Conservation (phyloP, 2,329 filamentous ascomycete species). For the Claviceps humidiphila region DNA sequence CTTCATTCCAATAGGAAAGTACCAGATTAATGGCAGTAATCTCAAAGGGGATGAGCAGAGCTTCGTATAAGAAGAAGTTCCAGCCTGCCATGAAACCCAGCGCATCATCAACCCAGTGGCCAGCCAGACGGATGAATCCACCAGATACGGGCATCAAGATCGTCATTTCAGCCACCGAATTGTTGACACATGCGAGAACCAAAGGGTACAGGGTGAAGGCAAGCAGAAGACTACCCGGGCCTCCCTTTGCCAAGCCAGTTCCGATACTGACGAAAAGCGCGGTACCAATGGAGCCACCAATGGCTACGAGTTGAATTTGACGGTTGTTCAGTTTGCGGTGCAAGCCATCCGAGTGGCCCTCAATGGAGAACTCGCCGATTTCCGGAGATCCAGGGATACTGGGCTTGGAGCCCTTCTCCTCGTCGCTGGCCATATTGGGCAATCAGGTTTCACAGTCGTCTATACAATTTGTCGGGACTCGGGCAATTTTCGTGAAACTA, state of each 20-base stretch:
- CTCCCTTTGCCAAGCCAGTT: conserved; percentile 32
- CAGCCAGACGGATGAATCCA: conserved; percentile 50
- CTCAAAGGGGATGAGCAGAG: conserved; percentile 29
- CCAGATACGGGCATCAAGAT: conserved; percentile 49
- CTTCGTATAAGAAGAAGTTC: conserved; percentile 33
- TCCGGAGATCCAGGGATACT: conserved; percentile 14
- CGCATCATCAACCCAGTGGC: conserved; percentile 53
- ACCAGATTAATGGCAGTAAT: conserved; percentile 29
- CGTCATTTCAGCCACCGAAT: conserved; percentile 52
- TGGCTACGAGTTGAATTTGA: conserved; percentile 45
- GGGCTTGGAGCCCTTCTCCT: conserved; percentile 17
- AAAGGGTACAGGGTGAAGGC: conserved; percentile 43
- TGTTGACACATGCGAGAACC: conserved; percentile 49
- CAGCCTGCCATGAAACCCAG: conserved; percentile 40
- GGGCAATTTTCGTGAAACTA: neutral
- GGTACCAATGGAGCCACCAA: conserved; percentile 44
- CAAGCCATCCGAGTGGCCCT: conserved; percentile 23
- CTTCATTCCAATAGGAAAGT: conserved; percentile 24
- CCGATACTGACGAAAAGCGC: conserved; percentile 51
- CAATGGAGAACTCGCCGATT: conserved; percentile 12
- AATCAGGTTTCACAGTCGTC: neutral
- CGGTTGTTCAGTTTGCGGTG: conserved; percentile 39
- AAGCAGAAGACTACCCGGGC: conserved; percentile 39
- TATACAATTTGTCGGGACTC: neutral
- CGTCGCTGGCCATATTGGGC: conserved; percentile 12